Conservation (phyloP, 2,329 filamentous ascomycete genomes). For the Fulvia fulva region DNA sequence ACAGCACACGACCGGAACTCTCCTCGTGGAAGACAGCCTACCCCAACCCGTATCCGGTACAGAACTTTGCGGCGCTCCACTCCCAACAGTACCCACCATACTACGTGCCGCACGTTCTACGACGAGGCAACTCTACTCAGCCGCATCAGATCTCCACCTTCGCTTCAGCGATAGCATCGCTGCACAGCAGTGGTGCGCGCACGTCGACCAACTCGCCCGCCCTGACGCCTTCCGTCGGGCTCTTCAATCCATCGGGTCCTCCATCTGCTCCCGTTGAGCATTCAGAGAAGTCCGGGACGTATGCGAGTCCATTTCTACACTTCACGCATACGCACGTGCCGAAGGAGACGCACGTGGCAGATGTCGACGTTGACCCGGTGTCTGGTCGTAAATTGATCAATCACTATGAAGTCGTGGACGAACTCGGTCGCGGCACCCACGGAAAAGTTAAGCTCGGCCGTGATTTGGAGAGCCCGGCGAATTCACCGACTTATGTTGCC, state of each 20-base stretch:
- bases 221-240: constrained; percentile 41
- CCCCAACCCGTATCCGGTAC: constrained; percentile 44
- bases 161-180: constrained; percentile 40
- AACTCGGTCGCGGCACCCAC: constrained; percentile 92
- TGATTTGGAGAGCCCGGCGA: constrained; percentile 59
- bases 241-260: constrained; percentile 39
- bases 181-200: constrained; percentile 37
- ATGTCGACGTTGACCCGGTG: constrained; percentile 81
- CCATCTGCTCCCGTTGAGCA: constrained; percentile 31
- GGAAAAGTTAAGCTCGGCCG: constrained; percentile 95
- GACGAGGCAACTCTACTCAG: constrained; percentile 40
- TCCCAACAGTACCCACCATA: constrained; percentile 40
- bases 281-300: constrained; percentile 37
- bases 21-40: constrained; percentile 14
- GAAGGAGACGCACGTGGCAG: constrained; percentile 74
- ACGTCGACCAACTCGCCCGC: constrained; percentile 46
- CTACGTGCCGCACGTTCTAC: constrained; percentile 36
- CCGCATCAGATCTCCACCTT: constrained; percentile 40
- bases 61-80: constrained; percentile 48
- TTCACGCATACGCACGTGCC: constrained; percentile 48
- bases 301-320: constrained; percentile 49
- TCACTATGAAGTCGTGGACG: constrained; percentile 93
- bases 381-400: constrained; percentile 97
- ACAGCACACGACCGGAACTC: constrained; percentile 13
- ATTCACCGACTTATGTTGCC: constrained; percentile 67